phyloP scores from a whole-genome alignment of 495 filamentous ascomycete species.

The Bathelium albidoporum region DNA sequence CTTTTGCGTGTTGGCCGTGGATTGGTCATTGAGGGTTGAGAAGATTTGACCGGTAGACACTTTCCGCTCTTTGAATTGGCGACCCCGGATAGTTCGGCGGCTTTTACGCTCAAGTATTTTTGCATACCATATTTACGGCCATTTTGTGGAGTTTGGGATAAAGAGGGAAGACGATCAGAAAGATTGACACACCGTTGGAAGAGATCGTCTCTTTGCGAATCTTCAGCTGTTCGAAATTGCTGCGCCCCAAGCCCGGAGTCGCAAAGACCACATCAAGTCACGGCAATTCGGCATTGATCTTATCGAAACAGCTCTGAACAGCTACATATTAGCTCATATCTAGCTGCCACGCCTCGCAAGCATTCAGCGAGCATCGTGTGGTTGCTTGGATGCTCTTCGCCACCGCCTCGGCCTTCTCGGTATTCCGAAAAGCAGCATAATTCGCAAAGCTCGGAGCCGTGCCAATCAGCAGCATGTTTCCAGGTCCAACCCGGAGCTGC shows the following conservation, averaged over 20 bases:
- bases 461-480: conserved; percentile 29
- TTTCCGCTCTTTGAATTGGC: conserved; percentile 24
- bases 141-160: conserved; percentile 31
- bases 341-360: conserved; percentile 43
- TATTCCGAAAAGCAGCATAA: conserved; percentile 30
- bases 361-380: conserved; percentile 30
- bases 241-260: conserved; percentile 38
- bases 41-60: conserved; percentile 21
- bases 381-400: conserved; percentile 38
- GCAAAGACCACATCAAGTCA: conserved; percentile 36
- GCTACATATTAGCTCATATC: conserved; percentile 45
- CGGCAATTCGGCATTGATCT: conserved; percentile 31
- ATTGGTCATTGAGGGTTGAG: conserved; percentile 18
- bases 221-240: conserved; percentile 27
- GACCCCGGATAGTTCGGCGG: conserved; percentile 22
- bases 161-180: conserved; percentile 36
- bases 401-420: conserved; percentile 37
- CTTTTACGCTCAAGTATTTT: conserved; percentile 22
- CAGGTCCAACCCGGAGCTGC: conserved; percentile 27
- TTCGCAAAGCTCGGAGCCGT: conserved; percentile 20
- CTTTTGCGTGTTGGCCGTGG: conserved; percentile 21
- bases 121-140: conserved; percentile 21
- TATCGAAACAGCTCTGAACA: conserved; percentile 38
- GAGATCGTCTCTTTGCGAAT: conserved; percentile 38
- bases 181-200: conserved; percentile 40